Conservation (phyloP, 805 yeast genomes). For the Cyberlindnera mississippiensis region DNA sequence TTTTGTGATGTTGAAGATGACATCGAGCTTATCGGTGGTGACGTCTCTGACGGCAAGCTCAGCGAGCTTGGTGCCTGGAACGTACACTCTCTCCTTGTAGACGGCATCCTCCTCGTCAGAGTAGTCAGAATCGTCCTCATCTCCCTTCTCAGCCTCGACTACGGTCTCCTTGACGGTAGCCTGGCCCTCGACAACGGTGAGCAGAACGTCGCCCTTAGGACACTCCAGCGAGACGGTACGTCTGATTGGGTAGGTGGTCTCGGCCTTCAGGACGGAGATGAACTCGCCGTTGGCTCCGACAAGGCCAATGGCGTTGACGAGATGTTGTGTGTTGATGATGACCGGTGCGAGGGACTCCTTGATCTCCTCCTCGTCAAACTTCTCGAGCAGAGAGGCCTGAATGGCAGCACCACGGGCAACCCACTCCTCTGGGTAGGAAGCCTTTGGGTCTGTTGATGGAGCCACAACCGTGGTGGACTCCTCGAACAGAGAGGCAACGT, state of each 20-base stretch:
- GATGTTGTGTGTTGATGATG: slow-evolving; percentile 84
- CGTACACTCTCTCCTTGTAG: slow-evolving; percentile 67
- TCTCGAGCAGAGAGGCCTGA: slow-evolving; percentile 83
- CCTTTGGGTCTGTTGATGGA: slow-evolving; percentile 73
- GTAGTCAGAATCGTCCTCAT: slow-evolving; percentile 49
- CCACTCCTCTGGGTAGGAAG: slow-evolving; percentile 84
- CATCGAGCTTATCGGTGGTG: slow-evolving; percentile 65
- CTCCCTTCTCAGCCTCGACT: slow-evolving; percentile 60
- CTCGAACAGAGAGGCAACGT: slow-evolving; percentile 73
- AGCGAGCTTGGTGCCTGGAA: slow-evolving; percentile 71
- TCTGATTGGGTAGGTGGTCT: slow-evolving; percentile 89
- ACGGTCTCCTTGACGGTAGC: slow-evolving; percentile 79
- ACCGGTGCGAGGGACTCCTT: slow-evolving; percentile 78
- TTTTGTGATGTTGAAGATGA: slow-evolving; percentile 49
- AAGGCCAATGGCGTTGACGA: slow-evolving; percentile 79
- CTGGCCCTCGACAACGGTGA: slow-evolving; percentile 83
- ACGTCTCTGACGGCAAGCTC: slow-evolving; percentile 72
- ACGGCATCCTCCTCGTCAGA: slow-evolving; percentile 89
- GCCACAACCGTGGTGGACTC: slow-evolving; percentile 71
- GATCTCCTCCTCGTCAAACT: slow-evolving; percentile 79
- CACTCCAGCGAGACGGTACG: slow-evolving; percentile 64
- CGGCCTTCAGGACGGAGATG: slow-evolving; percentile 67
- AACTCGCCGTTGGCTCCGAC: slow-evolving; percentile 70
- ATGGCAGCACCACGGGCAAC: slow-evolving; percentile 93
- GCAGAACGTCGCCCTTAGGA: slow-evolving; percentile 53